A percentile compares a stretch with the other conserved stretches of the same genome.
phyloP scores from a whole-genome alignment of 2,329 filamentous ascomycete species.

The Ophiocordyceps sinensis region DNA sequence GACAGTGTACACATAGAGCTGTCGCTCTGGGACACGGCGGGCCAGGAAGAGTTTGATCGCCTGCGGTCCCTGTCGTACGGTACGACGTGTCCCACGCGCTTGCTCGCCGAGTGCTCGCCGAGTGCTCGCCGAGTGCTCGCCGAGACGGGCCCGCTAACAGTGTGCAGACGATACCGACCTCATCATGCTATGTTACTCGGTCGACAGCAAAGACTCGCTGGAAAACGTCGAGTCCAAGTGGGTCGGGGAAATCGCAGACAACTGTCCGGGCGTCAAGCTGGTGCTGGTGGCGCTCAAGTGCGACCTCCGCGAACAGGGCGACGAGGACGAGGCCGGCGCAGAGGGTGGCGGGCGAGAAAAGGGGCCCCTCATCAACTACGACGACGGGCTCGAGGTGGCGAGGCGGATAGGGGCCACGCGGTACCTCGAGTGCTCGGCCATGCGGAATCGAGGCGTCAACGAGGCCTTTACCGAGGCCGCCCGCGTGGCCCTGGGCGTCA shows the following conservation, averaged over 20 bases:
- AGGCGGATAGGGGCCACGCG: constrained; percentile 82
- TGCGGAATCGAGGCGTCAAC: constrained; percentile 95
- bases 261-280: constrained; percentile 88
- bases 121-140: too few species aligned
- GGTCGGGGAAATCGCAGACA: constrained; percentile 95
- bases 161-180: constrained; percentile 69
- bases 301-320: constrained; percentile 69
- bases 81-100: constrained; percentile 9
- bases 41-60: constrained; percentile 97
- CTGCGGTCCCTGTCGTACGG: constrained; percentile 91
- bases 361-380: constrained; percentile 71
- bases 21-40: constrained; percentile 95
- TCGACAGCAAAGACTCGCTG: constrained; percentile 89
- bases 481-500: constrained; percentile 71
- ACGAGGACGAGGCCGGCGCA: constrained; percentile 55
- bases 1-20: constrained; percentile 95
- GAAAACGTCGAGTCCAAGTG: constrained; percentile 99
- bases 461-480: constrained; percentile 97
- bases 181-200: constrained; percentile 97
- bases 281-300: constrained; percentile 95
- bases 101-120: too few species aligned
- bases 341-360: constrained; percentile 30
- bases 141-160: neutral
- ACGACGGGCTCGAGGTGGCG: constrained; percentile 81
- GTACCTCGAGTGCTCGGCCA: constrained; percentile 96